Evolutionary conservation across 129 eudicot species (phyloP).

Genomic region (Flaveria bidentis): DNA sequence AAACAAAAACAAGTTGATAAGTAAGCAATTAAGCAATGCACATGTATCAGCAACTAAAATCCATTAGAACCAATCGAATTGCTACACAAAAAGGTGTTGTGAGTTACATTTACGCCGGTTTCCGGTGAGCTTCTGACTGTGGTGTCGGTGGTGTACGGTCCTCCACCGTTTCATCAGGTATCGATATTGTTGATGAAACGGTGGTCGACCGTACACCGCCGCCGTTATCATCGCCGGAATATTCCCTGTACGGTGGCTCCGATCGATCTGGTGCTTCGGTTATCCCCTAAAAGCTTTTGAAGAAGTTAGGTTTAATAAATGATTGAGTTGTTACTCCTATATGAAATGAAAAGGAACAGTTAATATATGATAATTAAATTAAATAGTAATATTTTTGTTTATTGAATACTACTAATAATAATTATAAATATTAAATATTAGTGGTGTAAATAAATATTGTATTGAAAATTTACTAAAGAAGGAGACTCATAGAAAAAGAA

Average conservation of each 20-base stretch:
- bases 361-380: too few species aligned
- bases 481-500: too few species aligned
- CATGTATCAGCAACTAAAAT: neutral
- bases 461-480: too few species aligned
- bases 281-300: neutral
- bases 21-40: neutral
- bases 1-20: neutral
- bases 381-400: too few species aligned
- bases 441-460: too few species aligned
- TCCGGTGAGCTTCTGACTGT: conserved; percentile 47
- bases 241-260: neutral
- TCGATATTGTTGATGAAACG: conserved; percentile 55
- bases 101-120: conserved; percentile 21
- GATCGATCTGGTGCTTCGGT: neutral
- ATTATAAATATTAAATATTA: too few species aligned
- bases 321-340: too few species aligned
- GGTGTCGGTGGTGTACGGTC: conserved; percentile 38
- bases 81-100: neutral
- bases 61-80: neutral
- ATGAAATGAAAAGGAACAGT: too few species aligned
- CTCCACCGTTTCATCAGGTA: conserved; percentile 56
- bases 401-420: too few species aligned
- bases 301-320: neutral
- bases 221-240: conserved; percentile 53
- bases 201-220: conserved; percentile 49